These are phyloP conservation scores for Linderina pennispora DNA, from an alignment of 192 early-diverging fungal species.

Conservation along the genomic window DNA sequence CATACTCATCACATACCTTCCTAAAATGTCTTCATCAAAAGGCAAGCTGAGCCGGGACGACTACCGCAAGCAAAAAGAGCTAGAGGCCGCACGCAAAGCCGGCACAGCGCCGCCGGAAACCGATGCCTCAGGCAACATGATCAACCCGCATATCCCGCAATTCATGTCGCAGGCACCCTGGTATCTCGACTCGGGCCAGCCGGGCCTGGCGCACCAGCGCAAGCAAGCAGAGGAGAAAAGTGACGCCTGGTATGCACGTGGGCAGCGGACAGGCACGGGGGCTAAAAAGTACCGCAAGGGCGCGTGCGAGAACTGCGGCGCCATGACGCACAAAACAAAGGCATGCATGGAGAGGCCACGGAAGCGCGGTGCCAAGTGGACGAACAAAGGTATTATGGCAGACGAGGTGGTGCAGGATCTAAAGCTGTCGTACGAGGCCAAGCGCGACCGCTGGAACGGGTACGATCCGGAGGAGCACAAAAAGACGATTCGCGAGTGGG, in stretches of 20 bases:
- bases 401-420: constrained; percentile 81
- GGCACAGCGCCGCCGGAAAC: constrained; percentile 81
- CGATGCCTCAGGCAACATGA: constrained; percentile 84
- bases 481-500: constrained; percentile 70
- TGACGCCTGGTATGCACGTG: constrained; percentile 28
- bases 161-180: constrained; percentile 96
- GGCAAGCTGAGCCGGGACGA: constrained; percentile 88
- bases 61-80: constrained; percentile 88
- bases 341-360: constrained; percentile 93
- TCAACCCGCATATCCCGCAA: constrained; percentile 98
- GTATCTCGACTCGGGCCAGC: constrained; percentile 76
- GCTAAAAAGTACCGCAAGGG: constrained; percentile 91
- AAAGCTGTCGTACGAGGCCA: constrained; percentile 85
- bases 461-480: constrained; percentile 87
- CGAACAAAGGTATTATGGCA: constrained; percentile 67
- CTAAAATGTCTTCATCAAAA: constrained; percentile 1
- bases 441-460: constrained; percentile 97
- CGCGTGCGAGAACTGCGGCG: constrained; percentile 97
- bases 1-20: background rate
- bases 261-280: constrained; percentile 54
- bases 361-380: constrained; percentile 85
- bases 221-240: constrained; percentile 1
- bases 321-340: constrained; percentile 87
- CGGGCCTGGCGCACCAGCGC: constrained; percentile 87
- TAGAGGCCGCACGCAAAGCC: constrained; percentile 95